phyloP scores from a whole-genome alignment of 2,329 filamentous ascomycete genomes.

The Calonectria multiphialidica region DNA sequence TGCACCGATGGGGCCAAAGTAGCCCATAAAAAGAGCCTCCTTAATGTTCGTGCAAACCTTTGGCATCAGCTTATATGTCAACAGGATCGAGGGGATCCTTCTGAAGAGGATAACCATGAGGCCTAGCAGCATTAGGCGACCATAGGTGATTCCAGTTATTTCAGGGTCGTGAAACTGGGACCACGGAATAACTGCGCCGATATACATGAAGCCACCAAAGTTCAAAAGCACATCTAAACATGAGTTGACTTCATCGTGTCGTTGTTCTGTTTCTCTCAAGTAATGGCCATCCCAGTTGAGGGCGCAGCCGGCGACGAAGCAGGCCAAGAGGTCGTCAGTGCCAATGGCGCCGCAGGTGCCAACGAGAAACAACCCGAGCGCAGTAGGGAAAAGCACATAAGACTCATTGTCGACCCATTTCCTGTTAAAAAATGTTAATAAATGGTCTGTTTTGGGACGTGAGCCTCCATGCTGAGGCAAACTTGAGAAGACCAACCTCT shows the following conservation, averaged over 20 bases:
- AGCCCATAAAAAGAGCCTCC: conserved; percentile 71
- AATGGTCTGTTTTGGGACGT: no score
- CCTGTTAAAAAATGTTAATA: conserved; percentile 37
- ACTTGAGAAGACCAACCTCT: conserved; percentile 41
- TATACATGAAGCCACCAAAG: conserved; percentile 70
- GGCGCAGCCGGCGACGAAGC: conserved; percentile 69
- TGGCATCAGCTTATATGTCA: conserved; percentile 66
- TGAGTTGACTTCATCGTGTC: conserved; percentile 71
- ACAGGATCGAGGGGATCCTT: conserved; percentile 66
- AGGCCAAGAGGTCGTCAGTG: conserved; percentile 70
- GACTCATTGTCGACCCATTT: conserved; percentile 68
- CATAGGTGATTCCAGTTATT: conserved; percentile 63
- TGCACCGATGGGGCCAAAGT: conserved; percentile 83
- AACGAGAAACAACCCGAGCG: conserved; percentile 66
- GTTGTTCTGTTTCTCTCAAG: conserved; percentile 63
- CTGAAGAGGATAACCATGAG: conserved; percentile 65
- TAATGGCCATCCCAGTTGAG: conserved; percentile 74
- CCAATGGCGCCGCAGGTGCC: conserved; percentile 68
- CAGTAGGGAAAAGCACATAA: conserved; percentile 63
- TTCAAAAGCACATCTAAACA: conserved; percentile 69
- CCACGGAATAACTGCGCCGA: conserved; percentile 69
- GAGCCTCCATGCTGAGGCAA: no score
- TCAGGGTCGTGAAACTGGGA: conserved; percentile 63
- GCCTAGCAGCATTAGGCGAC: conserved; percentile 63
- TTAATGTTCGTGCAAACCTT: conserved; percentile 62